Conservation (phyloP, 2,329 filamentous ascomycete genomes). For the Aspergillus spinulosporus region DNA sequence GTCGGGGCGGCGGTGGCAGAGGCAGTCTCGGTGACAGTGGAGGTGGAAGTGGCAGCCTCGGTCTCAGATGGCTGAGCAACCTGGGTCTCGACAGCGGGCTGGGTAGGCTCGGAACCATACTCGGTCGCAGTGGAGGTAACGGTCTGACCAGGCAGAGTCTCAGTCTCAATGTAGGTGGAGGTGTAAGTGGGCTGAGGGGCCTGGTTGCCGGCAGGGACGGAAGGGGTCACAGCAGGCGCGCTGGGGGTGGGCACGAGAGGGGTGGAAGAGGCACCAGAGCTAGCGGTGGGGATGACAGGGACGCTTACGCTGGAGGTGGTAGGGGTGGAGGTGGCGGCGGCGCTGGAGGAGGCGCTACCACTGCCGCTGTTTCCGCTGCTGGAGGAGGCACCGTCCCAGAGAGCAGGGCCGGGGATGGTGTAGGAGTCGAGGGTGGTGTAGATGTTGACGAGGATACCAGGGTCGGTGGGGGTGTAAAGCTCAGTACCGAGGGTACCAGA, state of each 20-base stretch:
- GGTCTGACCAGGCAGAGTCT: conserved; percentile 5
- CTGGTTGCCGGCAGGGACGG: conserved; percentile 18
- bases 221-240: conserved; percentile 8
- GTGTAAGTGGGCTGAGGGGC: conserved; percentile 14
- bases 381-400: conserved; percentile 31
- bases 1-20: conserved; percentile 8
- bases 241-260: conserved; percentile 8
- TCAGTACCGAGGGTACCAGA: conserved; percentile 53
- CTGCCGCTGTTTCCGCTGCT: conserved; percentile 21
- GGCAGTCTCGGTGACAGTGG: conserved; percentile 13
- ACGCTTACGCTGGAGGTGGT: background rate
- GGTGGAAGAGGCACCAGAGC: background rate
- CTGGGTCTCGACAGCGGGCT: background rate
- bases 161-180: conserved; percentile 17
- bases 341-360: conserved; percentile 15
- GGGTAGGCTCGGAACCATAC: conserved; percentile 8
- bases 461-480: conserved; percentile 59
- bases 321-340: conserved; percentile 17
- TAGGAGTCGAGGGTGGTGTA: conserved; percentile 53
- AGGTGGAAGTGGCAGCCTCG: conserved; percentile 7
- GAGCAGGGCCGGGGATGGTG: conserved; percentile 53
- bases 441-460: conserved; percentile 62
- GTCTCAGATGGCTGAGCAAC: background rate
- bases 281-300: conserved; percentile 7
- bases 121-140: background rate